Percentiles rank a stretch among this genome's conserved stretches.
phyloP scores from a whole-genome alignment of 768 basidiomycete genomes.

The Antrodiella citrinella region DNA sequence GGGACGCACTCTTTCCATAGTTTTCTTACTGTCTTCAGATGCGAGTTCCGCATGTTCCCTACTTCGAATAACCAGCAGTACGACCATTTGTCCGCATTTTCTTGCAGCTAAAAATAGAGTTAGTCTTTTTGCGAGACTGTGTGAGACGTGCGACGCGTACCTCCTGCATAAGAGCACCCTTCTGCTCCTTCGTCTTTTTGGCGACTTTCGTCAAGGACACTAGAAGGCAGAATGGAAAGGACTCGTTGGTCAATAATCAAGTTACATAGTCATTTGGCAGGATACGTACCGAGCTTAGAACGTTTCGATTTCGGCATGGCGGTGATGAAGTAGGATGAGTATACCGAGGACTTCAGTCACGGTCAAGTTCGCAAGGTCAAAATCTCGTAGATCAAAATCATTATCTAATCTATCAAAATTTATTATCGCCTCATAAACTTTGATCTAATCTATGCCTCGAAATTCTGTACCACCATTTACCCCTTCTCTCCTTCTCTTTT shows the following conservation, averaged over 20 bases:
- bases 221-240: constrained; percentile 22
- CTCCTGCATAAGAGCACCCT: constrained; percentile 74
- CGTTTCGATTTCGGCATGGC: constrained; percentile 87
- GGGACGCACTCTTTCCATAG: constrained; percentile 82
- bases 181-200: constrained; percentile 90
- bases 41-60: constrained; percentile 91
- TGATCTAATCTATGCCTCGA: not conserved
- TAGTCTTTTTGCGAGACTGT: constrained; percentile 1
- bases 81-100: constrained; percentile 80
- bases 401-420: not conserved
- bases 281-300: constrained; percentile 69
- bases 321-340: not conserved
- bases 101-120: constrained; percentile 53
- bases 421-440: not conserved
- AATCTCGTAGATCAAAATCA: not conserved
- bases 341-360: too few relatives aligned
- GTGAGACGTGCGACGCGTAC: constrained; percentile 31
- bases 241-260: too few relatives aligned
- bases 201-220: constrained; percentile 92
- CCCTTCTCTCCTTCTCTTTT: constrained; percentile 10
- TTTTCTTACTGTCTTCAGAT: constrained; percentile 87
- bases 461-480: not conserved
- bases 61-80: constrained; percentile 96
- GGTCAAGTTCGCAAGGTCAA: not conserved
- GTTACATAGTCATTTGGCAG: not conserved